phyloP scores from a whole-genome alignment of 2,329 filamentous ascomycete species.

The Lomentospora prolificans region DNA sequence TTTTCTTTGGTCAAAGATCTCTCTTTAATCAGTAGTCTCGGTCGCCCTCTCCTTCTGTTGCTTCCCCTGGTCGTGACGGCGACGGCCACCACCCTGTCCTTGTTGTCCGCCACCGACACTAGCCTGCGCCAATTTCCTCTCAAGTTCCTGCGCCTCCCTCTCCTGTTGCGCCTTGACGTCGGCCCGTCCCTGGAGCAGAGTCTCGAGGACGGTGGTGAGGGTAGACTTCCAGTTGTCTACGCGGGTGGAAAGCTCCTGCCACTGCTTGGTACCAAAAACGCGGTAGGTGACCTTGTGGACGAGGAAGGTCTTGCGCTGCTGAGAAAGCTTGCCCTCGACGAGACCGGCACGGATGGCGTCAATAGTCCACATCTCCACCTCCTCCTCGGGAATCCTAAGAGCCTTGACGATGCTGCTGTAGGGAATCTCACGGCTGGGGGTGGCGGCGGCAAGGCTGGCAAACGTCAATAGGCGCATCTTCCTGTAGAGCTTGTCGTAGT shows the following conservation, averaged over 20 bases:
- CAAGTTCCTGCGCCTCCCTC: conserved; percentile 62
- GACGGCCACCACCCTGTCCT: conserved; percentile 19
- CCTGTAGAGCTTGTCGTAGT: conserved; percentile 67
- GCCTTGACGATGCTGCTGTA: conserved; percentile 78
- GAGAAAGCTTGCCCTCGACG: conserved; percentile 91
- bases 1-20: background rate
- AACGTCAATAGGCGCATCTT: conserved; percentile 97
- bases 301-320: conserved; percentile 85
- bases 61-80: conserved; percentile 18
- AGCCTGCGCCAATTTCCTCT: conserved; percentile 50
- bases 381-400: conserved; percentile 69
- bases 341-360: conserved; percentile 93
- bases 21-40: conserved; percentile 45
- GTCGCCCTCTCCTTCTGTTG: conserved; percentile 33
- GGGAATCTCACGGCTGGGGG: conserved; percentile 75
- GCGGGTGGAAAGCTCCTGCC: conserved; percentile 84
- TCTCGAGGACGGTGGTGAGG: conserved; percentile 65
- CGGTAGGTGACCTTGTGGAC: conserved; percentile 95
- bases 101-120: conserved; percentile 24
- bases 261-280: conserved; percentile 96
- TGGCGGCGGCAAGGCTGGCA: conserved; percentile 75
- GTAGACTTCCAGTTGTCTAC: conserved; percentile 87
- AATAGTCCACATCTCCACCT: conserved; percentile 98
- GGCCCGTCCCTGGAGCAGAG: conserved; percentile 72
- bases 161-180: conserved; percentile 69